Conservation (phyloP, 345 rosid species). For the Camelina laxa region DNA sequence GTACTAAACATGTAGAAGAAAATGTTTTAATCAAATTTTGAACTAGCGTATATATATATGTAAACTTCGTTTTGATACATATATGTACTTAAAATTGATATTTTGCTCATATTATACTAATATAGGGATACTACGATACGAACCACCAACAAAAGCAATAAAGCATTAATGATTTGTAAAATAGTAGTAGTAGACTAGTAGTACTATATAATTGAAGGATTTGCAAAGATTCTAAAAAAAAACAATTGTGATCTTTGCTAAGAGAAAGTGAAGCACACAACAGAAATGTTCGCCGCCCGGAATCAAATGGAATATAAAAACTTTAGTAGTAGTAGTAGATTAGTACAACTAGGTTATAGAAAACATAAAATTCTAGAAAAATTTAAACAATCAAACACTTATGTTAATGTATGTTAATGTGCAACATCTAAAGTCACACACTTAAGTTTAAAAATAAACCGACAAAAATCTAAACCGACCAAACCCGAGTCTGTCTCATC, state of each 20-base stretch:
- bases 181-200: neutral
- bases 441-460: neutral
- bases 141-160: slow-evolving; percentile 20
- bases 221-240: slow-evolving; percentile 1
- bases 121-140: neutral
- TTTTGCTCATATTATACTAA: neutral
- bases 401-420: neutral
- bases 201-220: slow-evolving; percentile 8
- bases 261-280: slow-evolving; percentile 32
- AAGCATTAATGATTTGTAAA: neutral
- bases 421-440: neutral
- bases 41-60: neutral
- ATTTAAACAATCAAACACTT: neutral
- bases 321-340: neutral
- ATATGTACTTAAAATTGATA: neutral
- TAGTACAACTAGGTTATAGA: neutral
- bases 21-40: neutral
- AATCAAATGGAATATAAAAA: neutral
- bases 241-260: slow-evolving; percentile 27
- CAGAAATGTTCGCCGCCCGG: slow-evolving; percentile 20
- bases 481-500: slow-evolving; percentile 13
- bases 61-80: neutral
- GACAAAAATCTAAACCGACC: neutral
- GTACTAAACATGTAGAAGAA: neutral
- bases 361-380: neutral